Evolutionary conservation across 108 stramenopile species (phyloP), one percentile per base, ranked within the genome.

Genomic region (Poteriospumella lacustris): DNA sequence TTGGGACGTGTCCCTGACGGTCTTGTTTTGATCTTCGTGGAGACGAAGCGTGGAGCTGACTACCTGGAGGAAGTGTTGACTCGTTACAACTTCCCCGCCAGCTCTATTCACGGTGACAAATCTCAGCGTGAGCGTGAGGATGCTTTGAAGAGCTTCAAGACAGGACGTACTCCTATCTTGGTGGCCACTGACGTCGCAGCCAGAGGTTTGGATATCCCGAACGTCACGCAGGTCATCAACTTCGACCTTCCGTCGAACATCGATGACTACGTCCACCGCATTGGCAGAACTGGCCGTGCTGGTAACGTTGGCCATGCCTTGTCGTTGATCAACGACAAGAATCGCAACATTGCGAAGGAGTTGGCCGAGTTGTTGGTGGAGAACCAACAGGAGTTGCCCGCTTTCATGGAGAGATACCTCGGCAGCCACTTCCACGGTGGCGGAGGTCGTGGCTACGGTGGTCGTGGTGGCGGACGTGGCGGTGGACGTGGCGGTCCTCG

Each of bases 31-130:
- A 91, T 98, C 75, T 98, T 98, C 81, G 93, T 94, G 34, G 97
- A 98, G 84, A 96, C 95, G 43, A 98, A 98, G 91, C 91, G 97
- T 40, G 88, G 85, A 58, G 94, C 94, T 43, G 97, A 98, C 78
- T 91, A 91, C 79, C 78, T 98, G 9, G 95, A 98, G 86, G 88
- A 96, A 68, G 81, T 91, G 26, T 88, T 97, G 24, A 76, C 60
- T 36, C 68, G 83, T 58, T 78, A 87, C 43, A 92, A 92, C 33
- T 95, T 95, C 81, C 94, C 93, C 38, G 94, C 94, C 19, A 91
- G 91, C 68, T 93, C 92, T 40, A 97, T 99, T 78, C 97, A 97
- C 76, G 96, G 98, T 24, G 96, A 97, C 87, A 95, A 97, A 81
- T 83, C 90, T 59, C 96, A 99, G 87, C 44, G 81, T 31, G 89